Conservation (phyloP, 257 asterid genomes). For the Nicotiana attenuata region DNA sequence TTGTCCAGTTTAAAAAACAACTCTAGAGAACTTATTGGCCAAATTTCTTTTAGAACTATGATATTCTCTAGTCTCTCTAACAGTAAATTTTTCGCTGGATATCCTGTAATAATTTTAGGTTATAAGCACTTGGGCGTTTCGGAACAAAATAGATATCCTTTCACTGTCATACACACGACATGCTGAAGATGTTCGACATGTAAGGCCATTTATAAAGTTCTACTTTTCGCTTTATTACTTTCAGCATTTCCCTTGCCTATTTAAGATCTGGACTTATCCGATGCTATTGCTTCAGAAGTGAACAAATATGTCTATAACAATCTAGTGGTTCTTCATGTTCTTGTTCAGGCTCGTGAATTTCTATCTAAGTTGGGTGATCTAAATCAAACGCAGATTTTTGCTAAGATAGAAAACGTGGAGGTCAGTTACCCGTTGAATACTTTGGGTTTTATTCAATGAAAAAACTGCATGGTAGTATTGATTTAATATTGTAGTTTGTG, state of each 20-base stretch:
- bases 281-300: background rate
- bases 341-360: constrained; percentile 74
- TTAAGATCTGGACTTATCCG: background rate
- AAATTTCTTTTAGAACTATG: background rate
- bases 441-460: background rate
- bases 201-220: constrained; percentile 10
- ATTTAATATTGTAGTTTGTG: background rate
- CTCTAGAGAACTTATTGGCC: background rate
- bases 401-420: constrained; percentile 92
- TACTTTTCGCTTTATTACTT: background rate
- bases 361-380: constrained; percentile 68
- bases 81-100: background rate
- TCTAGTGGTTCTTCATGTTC: constrained; percentile 6
- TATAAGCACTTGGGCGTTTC: constrained; percentile 83
- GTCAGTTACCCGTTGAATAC: constrained; percentile 27
- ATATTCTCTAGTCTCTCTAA: background rate
- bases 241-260: background rate
- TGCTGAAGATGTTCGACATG: constrained; percentile 95
- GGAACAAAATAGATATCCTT: constrained; percentile 84
- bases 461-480: background rate
- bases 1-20: background rate
- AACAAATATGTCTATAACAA: background rate
- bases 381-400: constrained; percentile 67
- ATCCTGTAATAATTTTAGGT: constrained; percentile 37
- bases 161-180: constrained; percentile 81